phyloP scores from a whole-genome alignment of 2,329 filamentous ascomycete genomes.

The Diaporthe helianthi region DNA sequence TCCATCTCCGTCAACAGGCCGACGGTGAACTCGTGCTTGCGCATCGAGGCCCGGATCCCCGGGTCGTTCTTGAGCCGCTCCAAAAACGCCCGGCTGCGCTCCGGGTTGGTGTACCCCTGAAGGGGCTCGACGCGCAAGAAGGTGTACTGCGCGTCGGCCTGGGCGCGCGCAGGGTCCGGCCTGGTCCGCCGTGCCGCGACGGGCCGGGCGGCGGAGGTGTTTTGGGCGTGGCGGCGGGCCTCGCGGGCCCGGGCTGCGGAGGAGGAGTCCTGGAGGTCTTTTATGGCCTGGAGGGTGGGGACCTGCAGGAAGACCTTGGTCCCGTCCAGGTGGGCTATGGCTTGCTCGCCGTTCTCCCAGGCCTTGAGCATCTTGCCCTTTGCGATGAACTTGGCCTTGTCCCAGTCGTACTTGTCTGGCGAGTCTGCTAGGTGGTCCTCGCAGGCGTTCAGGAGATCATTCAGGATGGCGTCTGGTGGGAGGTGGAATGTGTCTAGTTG shows the following conservation, averaged over 20 bases:
- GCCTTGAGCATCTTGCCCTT: constrained; percentile 39
- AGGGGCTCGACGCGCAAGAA: constrained; percentile 82
- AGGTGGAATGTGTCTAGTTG: constrained; percentile 36
- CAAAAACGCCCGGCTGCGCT: constrained; percentile 74
- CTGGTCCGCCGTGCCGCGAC: constrained; percentile 37
- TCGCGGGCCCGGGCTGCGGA: constrained; percentile 32
- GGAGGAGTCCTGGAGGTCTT: constrained; percentile 38
- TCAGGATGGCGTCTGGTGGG: constrained; percentile 35
- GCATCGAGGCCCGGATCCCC: constrained; percentile 85
- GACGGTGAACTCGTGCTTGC: constrained; percentile 83
- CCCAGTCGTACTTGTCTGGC: constrained; percentile 35
- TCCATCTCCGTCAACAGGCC: constrained; percentile 95
- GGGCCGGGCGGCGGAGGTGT: constrained; percentile 1
- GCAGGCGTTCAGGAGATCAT: constrained; percentile 39
- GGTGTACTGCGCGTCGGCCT: constrained; percentile 74
- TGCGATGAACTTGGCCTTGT: constrained; percentile 40
- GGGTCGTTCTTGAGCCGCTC: constrained; percentile 80
- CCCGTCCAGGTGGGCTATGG: constrained; percentile 38
- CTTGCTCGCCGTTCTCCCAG: constrained; percentile 37
- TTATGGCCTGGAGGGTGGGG: constrained; percentile 38
- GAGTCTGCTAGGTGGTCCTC: constrained; percentile 33
- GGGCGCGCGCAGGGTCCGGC: constrained; percentile 45
- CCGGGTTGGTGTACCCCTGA: constrained; percentile 76
- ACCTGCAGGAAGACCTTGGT: constrained; percentile 43
- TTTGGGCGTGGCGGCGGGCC: constrained; percentile 22